Percentiles rank a stretch among this genome's conserved stretches.
Evolutionary conservation across 2,329 filamentous ascomycete species (phyloP).

Genomic region (Zymoseptoria brevis): DNA sequence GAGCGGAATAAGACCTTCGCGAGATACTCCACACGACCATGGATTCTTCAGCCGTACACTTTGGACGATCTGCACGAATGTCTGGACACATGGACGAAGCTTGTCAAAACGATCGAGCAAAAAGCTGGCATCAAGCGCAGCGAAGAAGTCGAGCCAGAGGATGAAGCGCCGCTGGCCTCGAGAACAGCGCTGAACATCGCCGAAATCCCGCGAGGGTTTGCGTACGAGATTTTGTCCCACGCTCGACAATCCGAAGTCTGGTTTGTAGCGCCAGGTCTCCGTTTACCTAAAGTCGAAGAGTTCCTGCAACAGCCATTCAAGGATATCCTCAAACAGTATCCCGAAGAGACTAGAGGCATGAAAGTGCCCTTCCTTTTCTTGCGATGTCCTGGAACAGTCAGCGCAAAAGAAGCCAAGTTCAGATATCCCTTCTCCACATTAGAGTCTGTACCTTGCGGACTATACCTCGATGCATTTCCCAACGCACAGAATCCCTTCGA

Average conservation of each 20-base stretch:
- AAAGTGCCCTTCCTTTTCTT: conserved; percentile 30
- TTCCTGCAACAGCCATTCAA: conserved; percentile 30
- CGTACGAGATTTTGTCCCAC: conserved; percentile 26
- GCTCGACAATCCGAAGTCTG: conserved; percentile 25
- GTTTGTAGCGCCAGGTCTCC: conserved; percentile 27
- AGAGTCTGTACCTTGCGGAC: conserved; percentile 27
- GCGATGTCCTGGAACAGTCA: conserved; percentile 24
- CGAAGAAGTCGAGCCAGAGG: conserved; percentile 20
- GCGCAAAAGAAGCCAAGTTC: conserved; percentile 29
- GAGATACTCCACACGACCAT: conserved; percentile 23
- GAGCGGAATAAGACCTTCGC: conserved; percentile 13
- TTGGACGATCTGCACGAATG: conserved; percentile 23
- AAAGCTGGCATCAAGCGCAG: conserved; percentile 16
- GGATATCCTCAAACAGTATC: conserved; percentile 20
- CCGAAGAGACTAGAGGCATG: conserved; percentile 26
- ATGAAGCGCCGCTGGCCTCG: conserved; percentile 21
- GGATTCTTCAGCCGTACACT: conserved; percentile 29
- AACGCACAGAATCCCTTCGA: conserved; percentile 30
- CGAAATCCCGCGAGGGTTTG: conserved; percentile 25
- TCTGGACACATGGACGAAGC: conserved; percentile 23
- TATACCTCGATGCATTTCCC: conserved; percentile 29
- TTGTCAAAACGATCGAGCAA: conserved; percentile 25
- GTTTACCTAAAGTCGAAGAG: conserved; percentile 27
- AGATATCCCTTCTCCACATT: conserved; percentile 28
- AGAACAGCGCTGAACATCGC: conserved; percentile 25